Evolutionary conservation across 164 flowering plant genomes (phyloP).

Genomic region (Paratinospora sagittata): DNA sequence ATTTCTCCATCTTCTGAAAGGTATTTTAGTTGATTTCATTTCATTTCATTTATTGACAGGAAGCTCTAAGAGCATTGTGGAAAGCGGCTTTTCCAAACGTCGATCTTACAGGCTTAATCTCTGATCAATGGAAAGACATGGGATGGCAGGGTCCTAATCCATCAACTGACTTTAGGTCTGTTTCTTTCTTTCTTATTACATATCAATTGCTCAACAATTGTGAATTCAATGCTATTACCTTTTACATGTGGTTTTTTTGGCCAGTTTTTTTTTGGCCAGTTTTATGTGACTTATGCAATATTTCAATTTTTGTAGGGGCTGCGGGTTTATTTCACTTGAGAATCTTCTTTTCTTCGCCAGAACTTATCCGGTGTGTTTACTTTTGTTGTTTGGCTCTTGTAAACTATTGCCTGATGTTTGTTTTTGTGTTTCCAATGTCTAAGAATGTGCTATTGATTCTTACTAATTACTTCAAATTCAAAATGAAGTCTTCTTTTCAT

Average conservation of each 20-base stretch:
- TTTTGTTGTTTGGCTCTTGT: conserved; percentile 1
- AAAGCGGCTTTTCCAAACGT: conserved; percentile 63
- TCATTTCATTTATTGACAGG: conserved; percentile 37
- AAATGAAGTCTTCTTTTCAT: conserved; percentile 84
- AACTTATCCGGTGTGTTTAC: conserved; percentile 66
- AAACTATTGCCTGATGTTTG: no score
- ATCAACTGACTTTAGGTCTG: conserved; percentile 93
- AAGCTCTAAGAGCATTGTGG: conserved; percentile 79
- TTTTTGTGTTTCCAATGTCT: no score
- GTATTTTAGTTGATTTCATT: background rate
- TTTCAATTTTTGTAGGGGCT: conserved; percentile 55
- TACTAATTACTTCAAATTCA: conserved; percentile 46
- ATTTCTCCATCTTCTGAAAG: background rate
- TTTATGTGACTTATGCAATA: background rate
- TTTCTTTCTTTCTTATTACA: conserved; percentile 1
- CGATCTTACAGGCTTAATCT: conserved; percentile 60
- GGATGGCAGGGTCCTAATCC: conserved; percentile 99
- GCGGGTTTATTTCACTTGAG: conserved; percentile 90
- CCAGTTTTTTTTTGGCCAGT: no score
- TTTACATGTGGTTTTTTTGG: no score
- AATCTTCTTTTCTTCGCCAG: conserved; percentile 81
- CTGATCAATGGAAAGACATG: conserved; percentile 99
- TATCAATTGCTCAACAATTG: no score
- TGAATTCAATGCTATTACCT: no score
- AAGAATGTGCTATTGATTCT: conserved; percentile 7